Base-by-base conservation (phyloP, 169 alveolate genomes). In the Plasmodium billcollinsi region DNA sequence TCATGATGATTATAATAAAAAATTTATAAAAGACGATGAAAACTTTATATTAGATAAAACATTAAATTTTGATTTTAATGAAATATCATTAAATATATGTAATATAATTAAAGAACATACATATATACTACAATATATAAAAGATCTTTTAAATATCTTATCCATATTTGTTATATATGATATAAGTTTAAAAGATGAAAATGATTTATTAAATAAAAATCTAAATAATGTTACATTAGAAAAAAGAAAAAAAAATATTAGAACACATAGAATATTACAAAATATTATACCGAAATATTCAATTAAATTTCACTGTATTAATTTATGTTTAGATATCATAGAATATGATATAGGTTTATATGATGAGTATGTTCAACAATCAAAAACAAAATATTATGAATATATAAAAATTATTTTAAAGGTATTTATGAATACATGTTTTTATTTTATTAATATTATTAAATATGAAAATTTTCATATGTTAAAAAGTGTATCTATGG, bases 281-380 rank as follows among this genome's bases (percentile, higher is more conserved):
- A 80, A 80, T 43, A 80, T 80, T 4, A 80, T 80, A 33, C 90
- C 90, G 0, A 80, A 80, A 58, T 80, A 80, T 58, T 69, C 85
- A 8, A 80, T 80, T 3, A 80, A 80, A 80, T 80, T 80, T 20
- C 73, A 80, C 39, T 80, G 90, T n/a, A 80, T 80, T 52, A 80
- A 80, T 58, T 58, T 80, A 33, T 80, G 90, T 21, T 39, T 80
- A 1, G 90, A 80, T n/a, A 69, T 80, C 3, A 80, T 80, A 9
- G 90, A 80, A 69, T 80, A 80, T 69, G 90, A 80, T 58, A 80
- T 80, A 3, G 90, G 90, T 0, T 3, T 80, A 49, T 80, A 80
- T 69, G 90, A 80, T 56, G 83, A 80, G 11, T 80, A 80, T 56
- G 66, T 80, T 14, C 80, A 69, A 49, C 85, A 80, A 80, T 80